These are phyloP conservation scores for Lepidopterella palustris DNA, from an alignment of 495 filamentous ascomycete species.

Conservation along the genomic window DNA sequence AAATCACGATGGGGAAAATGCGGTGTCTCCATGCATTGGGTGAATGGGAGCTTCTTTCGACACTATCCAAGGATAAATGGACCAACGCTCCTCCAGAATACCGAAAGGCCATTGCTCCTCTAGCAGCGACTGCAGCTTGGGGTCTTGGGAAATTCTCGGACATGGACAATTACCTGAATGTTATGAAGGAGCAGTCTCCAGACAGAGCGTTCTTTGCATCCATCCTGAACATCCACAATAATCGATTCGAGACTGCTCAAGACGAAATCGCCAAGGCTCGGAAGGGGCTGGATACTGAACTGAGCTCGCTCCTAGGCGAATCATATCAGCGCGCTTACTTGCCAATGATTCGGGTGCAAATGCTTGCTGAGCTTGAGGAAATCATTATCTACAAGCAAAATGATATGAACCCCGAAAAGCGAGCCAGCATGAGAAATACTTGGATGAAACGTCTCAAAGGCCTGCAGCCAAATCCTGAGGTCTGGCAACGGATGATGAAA, in stretches of 20 bases:
- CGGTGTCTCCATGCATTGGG: slow-evolving; percentile 93
- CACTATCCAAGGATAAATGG: slow-evolving; percentile 89
- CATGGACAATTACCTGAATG: slow-evolving; percentile 92
- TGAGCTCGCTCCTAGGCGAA: slow-evolving; percentile 89
- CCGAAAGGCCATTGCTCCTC: slow-evolving; percentile 77
- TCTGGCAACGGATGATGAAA: slow-evolving; percentile 97
- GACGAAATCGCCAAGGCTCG: slow-evolving; percentile 83
- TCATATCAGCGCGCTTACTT: slow-evolving; percentile 95
- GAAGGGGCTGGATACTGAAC: slow-evolving; percentile 87
- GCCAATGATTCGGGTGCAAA: slow-evolving; percentile 93
- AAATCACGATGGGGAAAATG: slow-evolving; percentile 99
- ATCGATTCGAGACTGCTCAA: slow-evolving; percentile 83
- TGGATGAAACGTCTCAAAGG: slow-evolving; percentile 94
- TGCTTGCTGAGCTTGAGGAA: slow-evolving; percentile 97
- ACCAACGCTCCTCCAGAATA: slow-evolving; percentile 75
- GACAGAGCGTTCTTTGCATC: slow-evolving; percentile 97
- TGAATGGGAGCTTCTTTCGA: slow-evolving; percentile 89
- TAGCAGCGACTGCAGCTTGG: slow-evolving; percentile 97
- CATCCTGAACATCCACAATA: slow-evolving; percentile 86
- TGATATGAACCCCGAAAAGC: slow-evolving; percentile 67
- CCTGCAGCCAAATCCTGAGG: slow-evolving; percentile 93
- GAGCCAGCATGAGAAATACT: slow-evolving; percentile 81
- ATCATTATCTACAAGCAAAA: slow-evolving; percentile 96
- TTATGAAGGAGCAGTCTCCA: slow-evolving; percentile 87
- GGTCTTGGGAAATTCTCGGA: slow-evolving; percentile 92